Base-by-base conservation (phyloP, 257 asterid species). In the Solanum clarkiae region DNA sequence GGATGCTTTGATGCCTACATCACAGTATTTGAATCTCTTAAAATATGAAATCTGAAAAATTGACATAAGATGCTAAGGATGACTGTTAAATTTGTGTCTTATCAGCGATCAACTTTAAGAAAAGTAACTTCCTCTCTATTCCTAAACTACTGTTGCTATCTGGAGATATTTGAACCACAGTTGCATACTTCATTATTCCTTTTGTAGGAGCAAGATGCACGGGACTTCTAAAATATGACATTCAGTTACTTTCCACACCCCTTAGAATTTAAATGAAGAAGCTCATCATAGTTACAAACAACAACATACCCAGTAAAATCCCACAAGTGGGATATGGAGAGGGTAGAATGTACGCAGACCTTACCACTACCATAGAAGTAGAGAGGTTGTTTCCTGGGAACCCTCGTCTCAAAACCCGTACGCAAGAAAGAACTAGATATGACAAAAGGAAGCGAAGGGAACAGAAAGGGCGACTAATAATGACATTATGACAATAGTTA, bases 1-100 rank as follows among this genome's bases (percentile, higher is more conserved):
- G 98, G 99, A 88, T 97, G 99, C 92, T 91, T 97, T 86, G 94
- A 90, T 85, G 99, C 99, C 99, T 97, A 89, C 87, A 84, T 36
- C 86, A 74, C 81, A 85, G 87, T 26, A 65, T 11, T 86, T 68
- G 47, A 86, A 51, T 53, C 83, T 53, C 71, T 65, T 81, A 57
- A 57, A 53, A 32, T 69, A 69, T 84, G 81, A 36, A 84, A 84
- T 69, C 56, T 68, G 70, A 53, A 15, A 83, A 53, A 84, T 53
- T 84, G 83, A 26, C 65, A 79, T 53, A 16, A 29, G 59, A 79
- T 79, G 65, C 65, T 16, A 49, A 26, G 49, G 26, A 32, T 17
- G 77, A 69, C 42, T 70, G 16, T 40, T 70, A 18, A 17, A 24
- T 24, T 63, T 63, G 12, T 70, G 24, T 40, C 51, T 40, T 40